Percentiles rank a stretch among this genome's conserved stretches.
These are phyloP conservation scores for Durusdinium trenchii DNA, from an alignment of 73 alveolate species.

Conservation along the genomic window DNA sequence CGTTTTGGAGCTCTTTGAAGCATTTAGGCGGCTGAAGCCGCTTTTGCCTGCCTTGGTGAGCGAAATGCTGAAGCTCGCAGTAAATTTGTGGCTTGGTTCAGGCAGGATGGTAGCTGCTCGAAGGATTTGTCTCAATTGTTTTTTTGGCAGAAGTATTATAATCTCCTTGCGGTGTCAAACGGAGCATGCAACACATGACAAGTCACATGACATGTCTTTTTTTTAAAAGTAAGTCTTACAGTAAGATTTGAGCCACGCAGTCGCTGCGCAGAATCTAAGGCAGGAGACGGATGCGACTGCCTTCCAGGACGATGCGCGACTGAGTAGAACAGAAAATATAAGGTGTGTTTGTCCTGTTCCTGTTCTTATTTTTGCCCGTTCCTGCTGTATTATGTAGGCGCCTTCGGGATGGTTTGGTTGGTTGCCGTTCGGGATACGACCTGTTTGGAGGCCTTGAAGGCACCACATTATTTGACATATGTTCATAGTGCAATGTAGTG, in stretches of 20 bases:
- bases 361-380: neutral
- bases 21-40: conserved; percentile 38
- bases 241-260: too few species aligned
- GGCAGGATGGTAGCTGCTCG: neutral
- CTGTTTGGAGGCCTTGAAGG: neutral
- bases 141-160: too few species aligned
- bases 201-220: too few species aligned
- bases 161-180: too few species aligned
- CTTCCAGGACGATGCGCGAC: conserved; percentile 5
- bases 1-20: neutral
- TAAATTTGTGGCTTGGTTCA: neutral
- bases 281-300: conserved; percentile 13
- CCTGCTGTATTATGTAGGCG: neutral
- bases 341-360: neutral
- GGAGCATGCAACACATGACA: too few species aligned
- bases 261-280: too few species aligned
- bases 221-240: too few species aligned
- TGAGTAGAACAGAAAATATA: neutral
- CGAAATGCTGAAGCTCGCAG: conserved; percentile 67
- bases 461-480: neutral
- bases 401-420: too few species aligned
- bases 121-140: neutral
- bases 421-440: too few species aligned
- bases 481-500: too few species aligned
- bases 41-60: conserved; percentile 53